Percentiles rank a stretch among this genome's conserved stretches.
Conservation (phyloP, 2,329 filamentous ascomycete species). For the Pseudocercospora eumusae region DNA sequence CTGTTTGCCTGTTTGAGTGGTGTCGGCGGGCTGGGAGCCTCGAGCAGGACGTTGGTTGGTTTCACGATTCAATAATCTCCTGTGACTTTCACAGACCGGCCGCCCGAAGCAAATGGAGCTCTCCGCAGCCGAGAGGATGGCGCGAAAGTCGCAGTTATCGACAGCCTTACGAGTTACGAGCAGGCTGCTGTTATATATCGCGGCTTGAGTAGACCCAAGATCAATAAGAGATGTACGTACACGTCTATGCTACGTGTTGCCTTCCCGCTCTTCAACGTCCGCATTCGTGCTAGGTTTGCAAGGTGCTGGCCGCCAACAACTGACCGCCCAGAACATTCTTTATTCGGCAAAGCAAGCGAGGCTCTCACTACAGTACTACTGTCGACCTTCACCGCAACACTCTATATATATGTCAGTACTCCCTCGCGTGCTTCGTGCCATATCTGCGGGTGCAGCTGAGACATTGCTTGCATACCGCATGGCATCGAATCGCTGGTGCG, state of each 20-base stretch:
- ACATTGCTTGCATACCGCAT: conserved; percentile 7
- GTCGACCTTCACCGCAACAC: conserved; percentile 7
- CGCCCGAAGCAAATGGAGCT: background rate
- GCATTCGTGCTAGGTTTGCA: background rate
- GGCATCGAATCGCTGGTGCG: background rate
- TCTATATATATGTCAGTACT: background rate
- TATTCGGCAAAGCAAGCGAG: background rate
- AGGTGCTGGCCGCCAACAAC: conserved; percentile 10
- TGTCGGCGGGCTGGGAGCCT: conserved; percentile 8
- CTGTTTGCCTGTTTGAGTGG: conserved; percentile 11
- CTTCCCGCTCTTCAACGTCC: background rate
- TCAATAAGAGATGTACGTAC: no score
- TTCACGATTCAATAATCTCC: background rate
- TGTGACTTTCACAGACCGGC: background rate
- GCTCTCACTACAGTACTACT: conserved; percentile 2
- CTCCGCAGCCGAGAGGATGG: background rate
- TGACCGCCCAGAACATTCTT: conserved; percentile 4
- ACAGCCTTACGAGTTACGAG: no score
- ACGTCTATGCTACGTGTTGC: background rate
- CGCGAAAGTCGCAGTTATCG: background rate
- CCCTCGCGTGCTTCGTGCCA: conserved; percentile 5
- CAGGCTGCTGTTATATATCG: no score
- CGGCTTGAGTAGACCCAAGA: no score
- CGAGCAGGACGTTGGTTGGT: conserved; percentile 1
- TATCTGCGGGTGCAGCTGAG: conserved; percentile 3